These are phyloP conservation scores for Chlorella sp. DNA, from an alignment of 139 green algal genomes.

Conservation along the genomic window DNA sequence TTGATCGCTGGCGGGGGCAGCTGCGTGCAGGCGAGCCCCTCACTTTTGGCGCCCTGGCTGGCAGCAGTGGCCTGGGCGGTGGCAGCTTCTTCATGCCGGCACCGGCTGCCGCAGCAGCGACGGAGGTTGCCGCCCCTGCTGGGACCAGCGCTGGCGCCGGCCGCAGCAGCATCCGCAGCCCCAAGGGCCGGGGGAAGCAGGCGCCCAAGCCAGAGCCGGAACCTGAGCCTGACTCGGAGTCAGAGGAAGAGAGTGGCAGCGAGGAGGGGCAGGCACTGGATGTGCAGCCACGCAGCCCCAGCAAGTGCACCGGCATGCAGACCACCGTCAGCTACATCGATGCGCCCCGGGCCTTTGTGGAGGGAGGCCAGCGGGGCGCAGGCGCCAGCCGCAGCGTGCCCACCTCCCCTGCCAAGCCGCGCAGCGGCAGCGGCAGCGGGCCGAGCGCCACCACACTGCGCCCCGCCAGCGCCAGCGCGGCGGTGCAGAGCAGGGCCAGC, in stretches of 20 bases:
- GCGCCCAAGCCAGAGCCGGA: background rate
- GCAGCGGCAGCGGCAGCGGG: no score
- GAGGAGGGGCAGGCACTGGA: background rate
- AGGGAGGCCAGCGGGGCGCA: no score
- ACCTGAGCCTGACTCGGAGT: background rate
- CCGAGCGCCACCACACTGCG: background rate
- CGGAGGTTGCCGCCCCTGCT: no score
- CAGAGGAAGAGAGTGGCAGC: background rate
- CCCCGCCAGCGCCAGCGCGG: background rate
- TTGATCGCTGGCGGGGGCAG: constrained; percentile 27
- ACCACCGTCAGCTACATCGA: constrained; percentile 8
- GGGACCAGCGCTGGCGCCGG: no score
- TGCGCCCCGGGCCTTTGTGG: background rate
- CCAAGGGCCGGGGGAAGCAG: background rate
- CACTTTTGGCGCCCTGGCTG: background rate
- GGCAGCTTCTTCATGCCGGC: constrained; percentile 22
- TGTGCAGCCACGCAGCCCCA: background rate
- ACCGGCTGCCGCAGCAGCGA: no score
- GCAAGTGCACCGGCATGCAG: constrained; percentile 2
- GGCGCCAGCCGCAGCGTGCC: background rate
- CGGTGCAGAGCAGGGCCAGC: background rate
- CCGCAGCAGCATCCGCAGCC: background rate
- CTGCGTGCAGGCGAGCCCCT: constrained; percentile 22
- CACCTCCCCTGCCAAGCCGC: background rate
- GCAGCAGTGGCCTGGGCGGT: background rate